Percentiles rank a stretch among this genome's conserved stretches.
Evolutionary conservation across 2,329 filamentous ascomycete genomes (phyloP).

Genomic region (Fragosphaeria purpurea): DNA sequence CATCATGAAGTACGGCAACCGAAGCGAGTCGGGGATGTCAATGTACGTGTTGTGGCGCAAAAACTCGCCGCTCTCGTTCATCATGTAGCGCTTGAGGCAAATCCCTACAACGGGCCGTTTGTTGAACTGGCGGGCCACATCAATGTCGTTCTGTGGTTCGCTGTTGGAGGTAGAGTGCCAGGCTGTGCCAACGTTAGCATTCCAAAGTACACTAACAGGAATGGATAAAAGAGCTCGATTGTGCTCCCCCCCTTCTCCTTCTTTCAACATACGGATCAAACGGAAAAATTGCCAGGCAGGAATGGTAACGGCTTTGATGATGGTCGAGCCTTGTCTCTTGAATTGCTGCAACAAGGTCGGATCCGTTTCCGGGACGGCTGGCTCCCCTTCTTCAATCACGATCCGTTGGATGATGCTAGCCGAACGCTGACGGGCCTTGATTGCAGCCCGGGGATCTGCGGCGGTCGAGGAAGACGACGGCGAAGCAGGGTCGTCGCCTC

Average conservation of each 20-base stretch:
- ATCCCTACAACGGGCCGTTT: slow-evolving; percentile 81
- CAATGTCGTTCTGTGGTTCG: slow-evolving; percentile 55
- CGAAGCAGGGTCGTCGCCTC: slow-evolving; percentile 4
- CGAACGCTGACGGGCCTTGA: slow-evolving; percentile 34
- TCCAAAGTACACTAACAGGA: background rate
- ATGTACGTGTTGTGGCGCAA: slow-evolving; percentile 70
- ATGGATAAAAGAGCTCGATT: background rate
- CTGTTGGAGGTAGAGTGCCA: slow-evolving; percentile 63
- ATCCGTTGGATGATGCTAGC: slow-evolving; percentile 53
- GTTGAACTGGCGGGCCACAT: slow-evolving; percentile 83
- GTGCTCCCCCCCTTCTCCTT: no score
- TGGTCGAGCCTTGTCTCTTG: slow-evolving; percentile 37
- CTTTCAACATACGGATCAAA: slow-evolving; percentile 59
- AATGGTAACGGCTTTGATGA: slow-evolving; percentile 77
- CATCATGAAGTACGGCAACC: slow-evolving; percentile 79
- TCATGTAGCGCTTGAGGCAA: slow-evolving; percentile 81
- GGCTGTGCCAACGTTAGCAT: slow-evolving; percentile 42
- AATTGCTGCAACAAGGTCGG: slow-evolving; percentile 32
- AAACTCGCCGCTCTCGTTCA: slow-evolving; percentile 58
- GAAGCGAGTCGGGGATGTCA: slow-evolving; percentile 73
- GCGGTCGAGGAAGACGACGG: slow-evolving; percentile 13
- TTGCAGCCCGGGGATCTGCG: slow-evolving; percentile 21
- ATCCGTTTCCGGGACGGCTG: slow-evolving; percentile 27
- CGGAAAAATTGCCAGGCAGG: slow-evolving; percentile 97
- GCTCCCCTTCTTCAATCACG: slow-evolving; percentile 40